Percentiles rank a stretch among this genome's conserved stretches.
These are phyloP conservation scores for Hypoxylon sp. DNA, from an alignment of 2,329 filamentous ascomycete genomes.

Conservation along the genomic window DNA sequence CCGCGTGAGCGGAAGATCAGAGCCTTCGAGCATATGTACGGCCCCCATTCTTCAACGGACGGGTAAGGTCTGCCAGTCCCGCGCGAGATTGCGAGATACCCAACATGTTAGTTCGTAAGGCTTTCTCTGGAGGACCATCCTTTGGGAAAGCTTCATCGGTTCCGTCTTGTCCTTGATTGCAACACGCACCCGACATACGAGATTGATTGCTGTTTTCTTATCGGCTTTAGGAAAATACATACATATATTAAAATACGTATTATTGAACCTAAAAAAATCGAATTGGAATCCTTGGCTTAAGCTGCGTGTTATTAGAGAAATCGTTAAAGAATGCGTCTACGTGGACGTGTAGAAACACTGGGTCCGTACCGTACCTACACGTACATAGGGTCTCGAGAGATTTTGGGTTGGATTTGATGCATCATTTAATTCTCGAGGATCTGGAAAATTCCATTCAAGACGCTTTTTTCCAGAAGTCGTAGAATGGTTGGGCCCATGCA, in stretches of 20 bases:
- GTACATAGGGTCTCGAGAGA: slow-evolving; percentile 36
- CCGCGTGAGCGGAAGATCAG: slow-evolving; percentile 38
- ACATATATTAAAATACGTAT: slow-evolving; percentile 19
- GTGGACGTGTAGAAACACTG: slow-evolving; percentile 43
- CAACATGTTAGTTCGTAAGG: slow-evolving; percentile 2
- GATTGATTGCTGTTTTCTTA: slow-evolving; percentile 28
- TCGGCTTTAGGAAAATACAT: slow-evolving; percentile 25
- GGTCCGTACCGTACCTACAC: slow-evolving; percentile 36
- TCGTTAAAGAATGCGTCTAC: slow-evolving; percentile 32
- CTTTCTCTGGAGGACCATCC: slow-evolving; percentile 7
- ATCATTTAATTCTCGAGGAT: slow-evolving; percentile 44
- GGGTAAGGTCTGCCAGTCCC: slow-evolving; percentile 16
- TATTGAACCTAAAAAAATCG: slow-evolving; percentile 22
- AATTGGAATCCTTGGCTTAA: slow-evolving; percentile 32
- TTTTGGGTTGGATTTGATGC: slow-evolving; percentile 44
- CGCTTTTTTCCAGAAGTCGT: slow-evolving; percentile 38
- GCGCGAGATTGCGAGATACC: slow-evolving; percentile 11
- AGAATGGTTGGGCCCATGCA: slow-evolving; percentile 41
- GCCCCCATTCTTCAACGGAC: slow-evolving; percentile 35
- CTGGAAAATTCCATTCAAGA: slow-evolving; percentile 45
- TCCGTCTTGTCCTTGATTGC: slow-evolving; percentile 32
- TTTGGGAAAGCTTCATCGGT: slow-evolving; percentile 28
- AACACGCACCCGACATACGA: slow-evolving; percentile 30
- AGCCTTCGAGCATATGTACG: slow-evolving; percentile 9
- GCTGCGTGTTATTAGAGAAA: slow-evolving; percentile 18